Evolutionary conservation across 352 stramenopile genomes (phyloP), one percentile per base, ranked within the genome.

Genomic region (Globisporangium paroecandrum): DNA sequence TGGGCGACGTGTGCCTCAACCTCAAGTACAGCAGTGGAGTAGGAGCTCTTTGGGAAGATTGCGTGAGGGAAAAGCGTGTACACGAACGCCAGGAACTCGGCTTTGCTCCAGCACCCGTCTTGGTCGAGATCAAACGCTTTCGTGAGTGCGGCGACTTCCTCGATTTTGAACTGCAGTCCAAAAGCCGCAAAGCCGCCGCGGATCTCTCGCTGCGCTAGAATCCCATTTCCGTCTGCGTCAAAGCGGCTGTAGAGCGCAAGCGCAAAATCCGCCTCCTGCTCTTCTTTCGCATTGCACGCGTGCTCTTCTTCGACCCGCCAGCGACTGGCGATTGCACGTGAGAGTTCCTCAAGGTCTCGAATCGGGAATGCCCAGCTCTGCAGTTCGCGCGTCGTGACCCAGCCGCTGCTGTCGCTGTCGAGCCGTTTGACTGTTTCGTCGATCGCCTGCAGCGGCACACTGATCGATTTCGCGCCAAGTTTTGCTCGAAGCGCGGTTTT

Each of bases 311-410:
- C 69, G 1, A 34, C 4, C 6, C 18, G 51, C 81, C 83, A 89
- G 18, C 66, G 58, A 18, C 63, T 75, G 4, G 71, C 70, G 47
- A 90, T 66, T 3, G 86, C 29, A 7, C 66, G 63, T 25, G 81
- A 62, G n/a, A 92, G 62, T 55, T 89, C 84, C 67, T 92, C 82
- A 1, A 91, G 68, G 34, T 90, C 82, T 43, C 83, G 82, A 36
- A 75, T 58, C 20, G 86, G 83, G 38, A 81, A 84, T 15, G 80
- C 58, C 83, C 86, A 94, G 0, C 34, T 9, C 6, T 57, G 68
- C 4, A 94, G 64, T 56, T 92, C 84, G 22, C 54, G 64, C 6
- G 82, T 87, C 10, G 86, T 89, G 62, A 94, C 79, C 82, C 82
- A 91, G 10, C 81, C 81, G 36, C 86, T 94, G 12, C 59, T 57